Percentiles rank a stretch among this genome's conserved stretches.
phyloP scores from a whole-genome alignment of 371 early-diverging fungal species.

The Paraphysoderma sedebokerense region DNA sequence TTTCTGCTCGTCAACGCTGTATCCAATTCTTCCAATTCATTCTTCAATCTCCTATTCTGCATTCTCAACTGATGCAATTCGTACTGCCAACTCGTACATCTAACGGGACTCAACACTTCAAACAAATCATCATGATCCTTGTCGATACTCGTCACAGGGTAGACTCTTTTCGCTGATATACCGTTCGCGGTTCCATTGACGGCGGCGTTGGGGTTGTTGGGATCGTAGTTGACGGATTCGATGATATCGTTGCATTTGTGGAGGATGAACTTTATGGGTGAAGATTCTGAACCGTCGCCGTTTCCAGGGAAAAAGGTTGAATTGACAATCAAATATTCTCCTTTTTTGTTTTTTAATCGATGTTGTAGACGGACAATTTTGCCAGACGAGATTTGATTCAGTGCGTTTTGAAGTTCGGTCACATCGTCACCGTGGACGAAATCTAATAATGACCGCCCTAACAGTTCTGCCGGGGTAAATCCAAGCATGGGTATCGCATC shows the following conservation, averaged over 20 bases:
- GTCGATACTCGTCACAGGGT: not conserved
- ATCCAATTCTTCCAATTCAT: constrained; percentile 15
- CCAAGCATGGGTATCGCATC: constrained; percentile 22
- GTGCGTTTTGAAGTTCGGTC: constrained; percentile 23
- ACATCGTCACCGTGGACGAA: constrained; percentile 29
- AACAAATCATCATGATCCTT: constrained; percentile 19
- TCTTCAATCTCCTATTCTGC: constrained; percentile 18
- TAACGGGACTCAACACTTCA: constrained; percentile 17
- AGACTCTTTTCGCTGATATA: not conserved
- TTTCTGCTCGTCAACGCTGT: too few species aligned
- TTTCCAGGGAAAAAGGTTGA: constrained; percentile 31
- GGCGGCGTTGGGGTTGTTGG: not conserved
- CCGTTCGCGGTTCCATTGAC: constrained; percentile 1
- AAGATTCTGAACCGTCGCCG: constrained; percentile 7
- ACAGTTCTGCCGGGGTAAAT: constrained; percentile 18
- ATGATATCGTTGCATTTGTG: constrained; percentile 12
- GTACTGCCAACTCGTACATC: constrained; percentile 29
- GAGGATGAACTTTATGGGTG: constrained; percentile 20
- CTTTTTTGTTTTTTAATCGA: constrained; percentile 17
- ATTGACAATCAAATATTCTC: constrained; percentile 19
- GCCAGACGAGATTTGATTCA: constrained; percentile 26
- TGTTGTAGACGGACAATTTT: constrained; percentile 21
- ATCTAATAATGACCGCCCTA: constrained; percentile 36
- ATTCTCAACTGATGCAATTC: constrained; percentile 27
- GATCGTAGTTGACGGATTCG: not conserved